A percentile compares a stretch with the other conserved stretches of the same genome.
These are phyloP conservation scores for Austropuccinia psidii DNA, from an alignment of 1,284 basidiomycete species.

Conservation along the genomic window DNA sequence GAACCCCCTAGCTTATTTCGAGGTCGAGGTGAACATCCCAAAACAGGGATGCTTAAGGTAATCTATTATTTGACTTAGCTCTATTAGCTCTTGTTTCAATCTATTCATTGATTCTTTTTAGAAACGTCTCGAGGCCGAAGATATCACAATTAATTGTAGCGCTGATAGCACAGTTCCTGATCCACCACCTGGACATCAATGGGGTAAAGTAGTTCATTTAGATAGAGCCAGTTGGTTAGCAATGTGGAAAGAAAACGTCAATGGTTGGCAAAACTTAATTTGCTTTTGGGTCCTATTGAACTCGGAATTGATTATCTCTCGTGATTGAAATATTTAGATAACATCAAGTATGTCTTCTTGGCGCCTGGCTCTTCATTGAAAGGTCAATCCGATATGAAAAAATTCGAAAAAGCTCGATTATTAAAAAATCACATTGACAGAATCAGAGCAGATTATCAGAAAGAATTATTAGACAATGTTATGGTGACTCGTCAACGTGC, in stretches of 20 bases:
- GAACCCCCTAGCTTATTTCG: slow-evolving; percentile 96
- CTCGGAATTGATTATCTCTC: not conserved
- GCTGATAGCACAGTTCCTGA: slow-evolving; percentile 62
- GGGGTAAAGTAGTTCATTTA: slow-evolving; percentile 62
- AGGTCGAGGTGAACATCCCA: slow-evolving; percentile 96
- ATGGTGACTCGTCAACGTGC: slow-evolving; percentile 89
- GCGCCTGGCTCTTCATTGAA: slow-evolving; percentile 88
- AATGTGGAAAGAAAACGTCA: slow-evolving; percentile 72
- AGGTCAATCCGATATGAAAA: slow-evolving; percentile 88
- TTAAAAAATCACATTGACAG: slow-evolving; percentile 83
- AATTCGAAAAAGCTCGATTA: slow-evolving; percentile 93
- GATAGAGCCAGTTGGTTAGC: slow-evolving; percentile 96
- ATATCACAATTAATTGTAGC: slow-evolving; percentile 89
- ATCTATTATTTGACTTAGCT: slow-evolving; percentile 43
- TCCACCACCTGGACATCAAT: slow-evolving; percentile 44
- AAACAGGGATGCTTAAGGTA: slow-evolving; percentile 92
- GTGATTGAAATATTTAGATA: not conserved
- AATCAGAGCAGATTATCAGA: slow-evolving; percentile 75
- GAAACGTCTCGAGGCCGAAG: slow-evolving; percentile 79
- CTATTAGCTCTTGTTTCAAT: slow-evolving; percentile 1
- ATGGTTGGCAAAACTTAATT: slow-evolving; percentile 37
- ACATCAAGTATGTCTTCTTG: slow-evolving; percentile 85
- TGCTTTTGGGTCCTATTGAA: not conserved
- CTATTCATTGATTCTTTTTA: slow-evolving; percentile 46
- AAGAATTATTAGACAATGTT: slow-evolving; percentile 75